phyloP scores from a whole-genome alignment of 768 basidiomycete species.

The Suillus variegatus region DNA sequence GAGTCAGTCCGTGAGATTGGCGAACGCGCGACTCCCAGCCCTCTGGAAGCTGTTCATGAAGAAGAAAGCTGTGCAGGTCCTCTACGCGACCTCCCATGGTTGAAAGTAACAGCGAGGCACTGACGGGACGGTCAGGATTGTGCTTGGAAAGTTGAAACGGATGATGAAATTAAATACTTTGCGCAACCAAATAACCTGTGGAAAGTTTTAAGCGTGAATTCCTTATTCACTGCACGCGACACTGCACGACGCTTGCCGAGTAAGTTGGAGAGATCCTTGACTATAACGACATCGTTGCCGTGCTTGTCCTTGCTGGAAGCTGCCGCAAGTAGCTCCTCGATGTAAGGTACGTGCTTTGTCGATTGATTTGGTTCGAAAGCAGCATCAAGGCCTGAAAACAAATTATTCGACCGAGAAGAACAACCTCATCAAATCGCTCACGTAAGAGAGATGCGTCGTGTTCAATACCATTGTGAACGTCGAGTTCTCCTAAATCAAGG shows the following conservation, averaged over 20 bases:
- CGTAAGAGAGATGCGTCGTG: conserved; percentile 1
- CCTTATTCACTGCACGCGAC: not conserved
- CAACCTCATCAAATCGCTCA: not conserved
- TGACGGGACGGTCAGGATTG: not conserved
- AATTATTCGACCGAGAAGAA: not conserved
- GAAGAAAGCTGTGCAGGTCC: not conserved
- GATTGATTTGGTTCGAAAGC: not conserved
- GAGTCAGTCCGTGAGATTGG: not conserved
- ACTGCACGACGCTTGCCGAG: conserved; percentile 1
- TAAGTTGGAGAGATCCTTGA: not conserved
- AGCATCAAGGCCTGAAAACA: not conserved
- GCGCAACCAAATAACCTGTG: not conserved
- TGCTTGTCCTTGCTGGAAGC: not conserved
- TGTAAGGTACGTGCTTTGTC: not conserved
- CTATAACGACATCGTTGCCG: not conserved
- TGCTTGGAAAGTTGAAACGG: not conserved
- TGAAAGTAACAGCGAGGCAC: not conserved
- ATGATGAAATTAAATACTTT: not conserved
- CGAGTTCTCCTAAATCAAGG: not conserved
- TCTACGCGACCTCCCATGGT: not conserved
- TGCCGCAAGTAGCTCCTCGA: not conserved
- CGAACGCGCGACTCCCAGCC: not conserved
- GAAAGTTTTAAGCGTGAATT: not conserved
- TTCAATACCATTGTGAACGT: not conserved
- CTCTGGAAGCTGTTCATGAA: not conserved